These are phyloP conservation scores for Colletotrichum sp. DNA, from an alignment of 2,329 filamentous ascomycete species.

Conservation along the genomic window DNA sequence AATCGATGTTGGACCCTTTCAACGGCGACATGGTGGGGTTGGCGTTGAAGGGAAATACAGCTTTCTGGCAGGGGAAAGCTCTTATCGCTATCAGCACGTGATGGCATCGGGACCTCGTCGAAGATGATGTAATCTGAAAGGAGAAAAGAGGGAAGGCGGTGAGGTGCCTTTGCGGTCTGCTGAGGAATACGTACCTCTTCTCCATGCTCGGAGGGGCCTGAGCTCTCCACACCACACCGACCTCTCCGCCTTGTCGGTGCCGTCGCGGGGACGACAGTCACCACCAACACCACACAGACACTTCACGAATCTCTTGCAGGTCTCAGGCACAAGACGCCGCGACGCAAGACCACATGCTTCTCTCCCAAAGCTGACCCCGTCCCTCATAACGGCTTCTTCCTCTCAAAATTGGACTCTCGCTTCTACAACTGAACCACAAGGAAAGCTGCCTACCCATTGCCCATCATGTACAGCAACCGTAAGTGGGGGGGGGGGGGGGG, in stretches of 20 bases:
- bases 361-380: background rate
- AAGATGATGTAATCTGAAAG: background rate
- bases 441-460: background rate
- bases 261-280: background rate
- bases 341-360: background rate
- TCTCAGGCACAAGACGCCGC: background rate
- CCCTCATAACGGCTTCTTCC: background rate
- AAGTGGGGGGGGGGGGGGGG: no score
- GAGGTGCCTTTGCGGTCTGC: background rate
- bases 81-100: slow-evolving; percentile 27
- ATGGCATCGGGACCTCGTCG: rapidly evolving
- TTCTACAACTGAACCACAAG: background rate
- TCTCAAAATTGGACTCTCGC: background rate
- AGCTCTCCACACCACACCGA: slow-evolving; percentile 1
- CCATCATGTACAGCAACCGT: slow-evolving; percentile 35
- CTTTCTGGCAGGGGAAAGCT: slow-evolving; percentile 13
- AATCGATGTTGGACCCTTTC: background rate
- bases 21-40: slow-evolving; percentile 12
- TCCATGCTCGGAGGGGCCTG: background rate
- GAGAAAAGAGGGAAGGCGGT: background rate
- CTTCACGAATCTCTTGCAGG: background rate
- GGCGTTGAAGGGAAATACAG: background rate
- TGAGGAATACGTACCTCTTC: background rate
- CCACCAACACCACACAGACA: background rate
- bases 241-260: background rate